Conservation (phyloP, 352 stramenopile genomes). For the Phytophthora fragariae region DNA sequence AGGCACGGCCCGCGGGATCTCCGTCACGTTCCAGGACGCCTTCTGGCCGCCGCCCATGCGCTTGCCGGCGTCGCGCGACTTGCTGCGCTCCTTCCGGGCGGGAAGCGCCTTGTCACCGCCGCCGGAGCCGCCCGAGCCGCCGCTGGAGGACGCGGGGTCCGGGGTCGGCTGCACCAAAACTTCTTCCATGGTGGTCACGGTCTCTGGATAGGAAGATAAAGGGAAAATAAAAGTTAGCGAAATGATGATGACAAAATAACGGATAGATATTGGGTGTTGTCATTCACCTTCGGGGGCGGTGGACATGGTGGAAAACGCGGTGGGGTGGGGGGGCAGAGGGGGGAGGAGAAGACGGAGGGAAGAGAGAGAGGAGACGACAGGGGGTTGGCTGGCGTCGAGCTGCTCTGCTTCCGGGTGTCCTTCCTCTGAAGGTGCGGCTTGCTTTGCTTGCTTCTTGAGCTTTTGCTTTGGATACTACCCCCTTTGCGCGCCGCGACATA, state of each 20-base stretch:
- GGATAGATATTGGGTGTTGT: neutral
- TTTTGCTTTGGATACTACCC: slow-evolving; percentile 26
- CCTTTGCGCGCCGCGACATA: slow-evolving; percentile 13
- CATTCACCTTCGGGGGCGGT: slow-evolving; percentile 33
- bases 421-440: slow-evolving; percentile 19
- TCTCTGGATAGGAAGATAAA: slow-evolving; percentile 6
- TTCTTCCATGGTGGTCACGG: slow-evolving; percentile 34
- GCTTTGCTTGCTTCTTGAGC: slow-evolving; percentile 12
- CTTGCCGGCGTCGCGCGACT: slow-evolving; percentile 87
- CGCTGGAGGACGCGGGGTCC: slow-evolving; percentile 7
- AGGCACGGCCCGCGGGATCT: slow-evolving; percentile 69
- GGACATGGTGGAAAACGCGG: slow-evolving; percentile 32
- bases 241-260: neutral
- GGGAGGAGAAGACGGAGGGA: slow-evolving; percentile 22
- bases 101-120: slow-evolving; percentile 64
- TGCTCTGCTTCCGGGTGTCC: slow-evolving; percentile 32
- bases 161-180: slow-evolving; percentile 19
- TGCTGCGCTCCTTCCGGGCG: slow-evolving; percentile 82
- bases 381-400: slow-evolving; percentile 19
- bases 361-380: slow-evolving; percentile 19
- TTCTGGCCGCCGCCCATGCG: slow-evolving; percentile 91
- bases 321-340: neutral
- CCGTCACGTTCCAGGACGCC: slow-evolving; percentile 83
- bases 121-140: slow-evolving; percentile 26
- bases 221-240: neutral